Base-by-base conservation (phyloP, 306 rosid genomes). In the Cucurbita argyrosperma region DNA sequence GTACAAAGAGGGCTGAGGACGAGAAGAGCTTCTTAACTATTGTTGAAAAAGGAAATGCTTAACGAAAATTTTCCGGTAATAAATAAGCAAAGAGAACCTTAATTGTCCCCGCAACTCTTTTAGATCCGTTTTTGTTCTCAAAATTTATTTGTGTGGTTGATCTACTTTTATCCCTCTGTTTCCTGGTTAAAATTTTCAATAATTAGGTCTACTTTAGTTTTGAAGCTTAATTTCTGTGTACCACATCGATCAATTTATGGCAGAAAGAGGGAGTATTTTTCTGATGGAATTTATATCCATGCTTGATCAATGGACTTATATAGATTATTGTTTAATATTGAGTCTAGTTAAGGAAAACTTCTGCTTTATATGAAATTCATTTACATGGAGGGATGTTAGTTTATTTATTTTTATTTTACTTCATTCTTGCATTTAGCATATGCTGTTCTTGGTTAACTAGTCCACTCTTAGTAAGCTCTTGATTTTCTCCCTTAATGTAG, bases 401-500 rank as follows among this genome's bases (percentile, higher is more conserved):
- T 46, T 21, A 16, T 30, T 14, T 47, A 13, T 68, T 21, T 5
- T 9, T 69, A 10, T 69, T 4, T 26, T 45, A 19, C 47, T 46
- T 23, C 52, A 67, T 19, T 67, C 56, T 45, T 47, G 56, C 73
- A 14, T 37, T 4, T 30, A 50, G 45, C 74, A 47, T 62, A 19
- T 68, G 40, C 10, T 47, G 57, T 7, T 67, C 55, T 23, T 47
- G 21, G 7, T 46, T 67, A 19, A 5, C 40, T 21, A 26, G 72
- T n/a, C 15, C 71, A n/a, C 71, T 16, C 51, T 5, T 54, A 14
- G 40, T 43, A 26, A 57, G 53, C 39, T 55, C 37, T 19, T 42
- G 49, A 6, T 56, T 40, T 45, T 43, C 8, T 74, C 55, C n/a
- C 45, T 38, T 81, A 51, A 77, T 56, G 26, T 78, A 78, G 84